Evolutionary conservation across 2,329 filamentous ascomycete genomes (phyloP), one percentile per base, ranked within the genome.

Genomic region (Hypoxylon sp.): DNA sequence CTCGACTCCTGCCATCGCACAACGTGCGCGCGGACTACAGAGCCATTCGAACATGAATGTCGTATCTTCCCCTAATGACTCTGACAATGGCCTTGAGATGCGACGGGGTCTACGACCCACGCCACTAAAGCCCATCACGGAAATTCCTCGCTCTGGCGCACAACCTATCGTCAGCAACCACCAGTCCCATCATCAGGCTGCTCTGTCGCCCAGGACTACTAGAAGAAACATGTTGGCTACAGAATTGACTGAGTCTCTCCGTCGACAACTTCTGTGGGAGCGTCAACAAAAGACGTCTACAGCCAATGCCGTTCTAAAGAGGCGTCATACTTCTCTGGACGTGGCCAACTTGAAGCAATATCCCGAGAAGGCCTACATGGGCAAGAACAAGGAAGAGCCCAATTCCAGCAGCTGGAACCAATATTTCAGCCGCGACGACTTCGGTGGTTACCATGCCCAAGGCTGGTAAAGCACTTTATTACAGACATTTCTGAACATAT

Each of bases 181-280:
- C 13, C 81, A 81, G n/a, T 86, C 86, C 49, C 70, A 72, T 27
- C 84, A 89, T 59, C 88, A 90, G 46, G 84, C 86, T 19, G 89
- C 91, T 1, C 81, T 96, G 59, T 97, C 94, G 4, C 94, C 94
- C 3, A 85, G 91, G 50, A 97, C 93, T 0, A 97, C 92, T 0
- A 84, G 94, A 41, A 84, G 92, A 54, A 95, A 97, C 72, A 99
- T 99, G 94, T 81, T 99, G 48, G 88, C 90, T 6, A 95, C 90
- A 0, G 94, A 99, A 75, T 78, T 99, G 45, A 97, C 93, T 2
- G 91, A 96, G 69, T 96, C 91, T 15, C 84, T 99, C 3, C 86
- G 94, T 15, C 89, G 91, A 63, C 90, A 97, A 64, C 85, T 99
- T 11, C 82, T 97, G 11, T 96, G 91, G 89, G 94, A 99, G 71